Evolutionary conservation across 768 basidiomycete species (phyloP).

Genomic region (Suillus fuscotomentosus): DNA sequence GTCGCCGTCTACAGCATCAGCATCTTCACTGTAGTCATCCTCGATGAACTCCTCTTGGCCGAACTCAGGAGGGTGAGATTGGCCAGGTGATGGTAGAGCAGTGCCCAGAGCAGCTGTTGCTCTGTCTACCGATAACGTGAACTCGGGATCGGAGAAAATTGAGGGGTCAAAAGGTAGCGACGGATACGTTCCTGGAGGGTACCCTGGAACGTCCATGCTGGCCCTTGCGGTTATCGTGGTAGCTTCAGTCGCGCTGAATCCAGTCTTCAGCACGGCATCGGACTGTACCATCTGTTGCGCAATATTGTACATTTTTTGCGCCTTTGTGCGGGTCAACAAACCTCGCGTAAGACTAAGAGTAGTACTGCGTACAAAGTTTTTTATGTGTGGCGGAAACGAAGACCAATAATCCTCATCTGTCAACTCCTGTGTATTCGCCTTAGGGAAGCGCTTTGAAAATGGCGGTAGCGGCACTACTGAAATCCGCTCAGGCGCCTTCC

Average conservation of each 20-base stretch:
- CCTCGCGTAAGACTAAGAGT: conserved; percentile 22
- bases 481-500: conserved; percentile 22
- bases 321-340: conserved; percentile 40
- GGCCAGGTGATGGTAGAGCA: conserved; percentile 28
- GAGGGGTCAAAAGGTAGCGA: conserved; percentile 49
- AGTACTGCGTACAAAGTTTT: conserved; percentile 58
- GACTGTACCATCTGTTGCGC: conserved; percentile 65
- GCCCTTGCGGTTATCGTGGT: conserved; percentile 18
- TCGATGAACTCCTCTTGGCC: conserved; percentile 35
- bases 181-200: conserved; percentile 42
- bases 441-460: conserved; percentile 20
- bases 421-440: conserved; percentile 17
- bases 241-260: conserved; percentile 29
- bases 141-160: conserved; percentile 53
- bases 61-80: conserved; percentile 34
- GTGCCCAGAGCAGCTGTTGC: conserved; percentile 36
- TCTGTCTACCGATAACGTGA: conserved; percentile 50
- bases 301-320: conserved; percentile 64
- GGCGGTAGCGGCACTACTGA: conserved; percentile 15
- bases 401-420: conserved; percentile 71
- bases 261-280: conserved; percentile 36
- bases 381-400: conserved; percentile 63
- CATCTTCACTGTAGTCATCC: conserved; percentile 49
- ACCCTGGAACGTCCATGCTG: conserved; percentile 31
- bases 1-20: conserved; percentile 42